Evolutionary conservation across 768 basidiomycete species (phyloP), one percentile per base, ranked within the genome.

Genomic region (Pisolithus albus): DNA sequence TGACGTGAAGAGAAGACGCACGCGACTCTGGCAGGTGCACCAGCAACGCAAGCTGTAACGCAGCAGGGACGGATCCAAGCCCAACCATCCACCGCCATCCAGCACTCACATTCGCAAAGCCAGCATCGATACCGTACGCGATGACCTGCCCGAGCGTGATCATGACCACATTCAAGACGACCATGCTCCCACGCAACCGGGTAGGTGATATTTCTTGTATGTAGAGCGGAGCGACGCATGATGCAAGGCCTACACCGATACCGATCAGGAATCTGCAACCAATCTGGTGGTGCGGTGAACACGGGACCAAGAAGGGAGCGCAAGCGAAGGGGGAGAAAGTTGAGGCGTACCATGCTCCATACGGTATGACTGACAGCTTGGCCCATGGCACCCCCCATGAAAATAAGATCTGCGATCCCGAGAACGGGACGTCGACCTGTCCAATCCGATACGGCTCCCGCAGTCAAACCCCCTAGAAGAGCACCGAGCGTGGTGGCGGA

Each of bases 71-170:
- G 1, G 79, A 79, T 13, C 88, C 86, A 2, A 91, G 69, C 4
- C 86, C 89, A 15, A 88, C 85, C 84, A 90, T 87, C 81, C 81
- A 91, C 47, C 89, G 71, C 89, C 89, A 92, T 2, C 89, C 89
- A 3, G 75, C 68, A 30, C 66, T 65, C 48, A 78, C 66, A 51
- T 77, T 76, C 52, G 73, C 77, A 57, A 86, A 86, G 2, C 77
- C 84, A 21, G 84, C 83, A 23, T 80, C 85, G 50, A 84, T 82
- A 18, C 80, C 84, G 61, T 88, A 91, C 0, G 86, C 85, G 45
- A 89, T 76, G 28, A 90, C 86, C 56, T 90, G 89, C 2, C 86
- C 86, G 6, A 84, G 72, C 0, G 89, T 92, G 61, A 92, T 88
- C 71, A 83, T 81, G 1, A 89, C 85, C 18, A 89, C 86, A 63